Evolutionary conservation across 306 rosid genomes (phyloP).

Genomic region (Quillaja saponaria): DNA sequence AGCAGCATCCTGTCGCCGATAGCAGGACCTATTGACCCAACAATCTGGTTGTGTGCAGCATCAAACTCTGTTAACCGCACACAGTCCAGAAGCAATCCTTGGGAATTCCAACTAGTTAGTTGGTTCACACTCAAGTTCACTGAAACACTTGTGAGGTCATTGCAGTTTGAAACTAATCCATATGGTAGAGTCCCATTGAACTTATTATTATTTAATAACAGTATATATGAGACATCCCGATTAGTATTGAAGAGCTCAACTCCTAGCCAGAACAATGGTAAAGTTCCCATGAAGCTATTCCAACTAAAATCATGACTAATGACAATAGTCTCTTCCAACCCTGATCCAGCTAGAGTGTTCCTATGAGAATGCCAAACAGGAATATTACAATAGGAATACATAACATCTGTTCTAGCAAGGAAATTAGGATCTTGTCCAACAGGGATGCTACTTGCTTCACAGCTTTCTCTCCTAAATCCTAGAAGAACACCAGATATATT

Average conservation of each 20-base stretch:
- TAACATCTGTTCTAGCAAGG: conserved; percentile 27
- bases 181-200: conserved; percentile 49
- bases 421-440: conserved; percentile 27
- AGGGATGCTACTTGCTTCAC: conserved; percentile 11
- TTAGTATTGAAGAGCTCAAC: conserved; percentile 21
- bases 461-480: conserved; percentile 38
- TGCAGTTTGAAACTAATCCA: conserved; percentile 49
- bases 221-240: conserved; percentile 40
- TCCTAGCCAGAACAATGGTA: conserved; percentile 46
- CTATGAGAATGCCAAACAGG: conserved; percentile 38
- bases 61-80: conserved; percentile 43
- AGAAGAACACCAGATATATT: conserved; percentile 51
- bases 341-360: conserved; percentile 26
- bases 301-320: conserved; percentile 55
- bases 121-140: conserved; percentile 60
- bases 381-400: conserved; percentile 31
- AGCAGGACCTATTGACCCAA: conserved; percentile 39
- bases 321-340: conserved; percentile 30
- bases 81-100: conserved; percentile 32
- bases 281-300: conserved; percentile 41
- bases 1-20: conserved; percentile 34
- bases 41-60: conserved; percentile 46
- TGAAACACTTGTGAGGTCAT: conserved; percentile 41
- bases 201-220: conserved; percentile 52
- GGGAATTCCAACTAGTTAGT: conserved; percentile 37